A percentile compares a stretch with the other conserved stretches of the same genome.
Conservation (phyloP, 331 rosid genomes). For the Rhamnella rubrinervis region DNA sequence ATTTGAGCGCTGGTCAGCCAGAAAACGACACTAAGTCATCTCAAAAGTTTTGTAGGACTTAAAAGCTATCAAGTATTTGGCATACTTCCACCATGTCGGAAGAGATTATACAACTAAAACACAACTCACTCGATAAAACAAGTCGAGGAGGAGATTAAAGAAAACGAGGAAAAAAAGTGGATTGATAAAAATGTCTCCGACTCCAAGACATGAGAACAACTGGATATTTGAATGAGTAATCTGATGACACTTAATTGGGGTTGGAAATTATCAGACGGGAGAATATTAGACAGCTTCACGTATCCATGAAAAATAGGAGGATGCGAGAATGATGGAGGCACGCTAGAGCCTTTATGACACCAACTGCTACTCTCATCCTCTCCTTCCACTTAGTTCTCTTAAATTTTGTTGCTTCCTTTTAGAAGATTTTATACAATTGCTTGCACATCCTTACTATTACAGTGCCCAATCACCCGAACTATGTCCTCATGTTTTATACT, state of each 20-base stretch:
- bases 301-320: slow-evolving; percentile 49
- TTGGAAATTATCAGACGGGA: slow-evolving; percentile 36
- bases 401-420: slow-evolving; percentile 37
- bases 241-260: slow-evolving; percentile 35
- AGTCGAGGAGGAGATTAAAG: too few relatives aligned
- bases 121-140: too few relatives aligned
- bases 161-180: too few relatives aligned
- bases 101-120: too few relatives aligned
- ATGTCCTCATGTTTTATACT: slow-evolving; percentile 40
- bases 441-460: slow-evolving; percentile 29
- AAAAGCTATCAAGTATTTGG: too few relatives aligned
- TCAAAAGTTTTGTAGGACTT: too few relatives aligned
- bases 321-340: slow-evolving; percentile 46
- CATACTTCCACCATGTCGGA: too few relatives aligned
- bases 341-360: slow-evolving; percentile 37
- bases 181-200: background rate
- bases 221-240: too few relatives aligned
- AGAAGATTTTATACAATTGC: slow-evolving; percentile 36
- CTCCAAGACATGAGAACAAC: background rate
- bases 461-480: slow-evolving; percentile 35
- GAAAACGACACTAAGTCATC: too few relatives aligned
- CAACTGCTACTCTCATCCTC: slow-evolving; percentile 44
- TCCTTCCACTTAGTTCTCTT: slow-evolving; percentile 33
- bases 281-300: slow-evolving; percentile 49
- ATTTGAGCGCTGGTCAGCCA: too few relatives aligned